phyloP scores from a whole-genome alignment of 164 flowering plant species.

The Platanus orientalis region DNA sequence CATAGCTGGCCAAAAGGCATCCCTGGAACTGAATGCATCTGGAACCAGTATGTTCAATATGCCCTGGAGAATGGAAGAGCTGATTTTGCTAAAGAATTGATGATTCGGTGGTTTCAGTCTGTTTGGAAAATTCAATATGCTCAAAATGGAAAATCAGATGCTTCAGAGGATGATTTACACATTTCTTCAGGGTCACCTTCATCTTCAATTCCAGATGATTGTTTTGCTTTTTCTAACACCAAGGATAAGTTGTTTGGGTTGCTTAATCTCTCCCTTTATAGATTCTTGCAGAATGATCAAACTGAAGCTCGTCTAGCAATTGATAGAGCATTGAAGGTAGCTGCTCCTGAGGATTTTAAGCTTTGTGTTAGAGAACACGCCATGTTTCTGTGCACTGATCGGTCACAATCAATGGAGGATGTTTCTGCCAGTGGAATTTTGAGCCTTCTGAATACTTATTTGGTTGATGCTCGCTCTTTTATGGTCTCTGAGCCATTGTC shows the following conservation, averaged over 20 bases:
- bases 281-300: slow-evolving; percentile 40
- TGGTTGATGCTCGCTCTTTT: slow-evolving; percentile 28
- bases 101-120: slow-evolving; percentile 57
- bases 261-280: slow-evolving; percentile 64
- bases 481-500: slow-evolving; percentile 42
- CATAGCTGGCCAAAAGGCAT: slow-evolving; percentile 53
- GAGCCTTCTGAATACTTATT: slow-evolving; percentile 33
- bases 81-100: slow-evolving; percentile 41
- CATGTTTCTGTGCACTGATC: slow-evolving; percentile 29
- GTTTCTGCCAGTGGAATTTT: slow-evolving; percentile 19
- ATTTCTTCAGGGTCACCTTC: slow-evolving; percentile 15
- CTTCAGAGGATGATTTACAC: slow-evolving; percentile 5
- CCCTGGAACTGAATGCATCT: slow-evolving; percentile 74
- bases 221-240: slow-evolving; percentile 9
- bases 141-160: slow-evolving; percentile 12
- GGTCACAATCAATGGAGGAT: slow-evolving; percentile 24
- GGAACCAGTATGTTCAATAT: slow-evolving; percentile 75
- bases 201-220: slow-evolving; percentile 11
- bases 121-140: slow-evolving; percentile 27
- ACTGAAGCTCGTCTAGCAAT: slow-evolving; percentile 48
- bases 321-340: slow-evolving; percentile 47
- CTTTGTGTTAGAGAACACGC: slow-evolving; percentile 64
- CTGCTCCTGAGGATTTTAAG: slow-evolving; percentile 37
- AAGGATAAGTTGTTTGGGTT: slow-evolving; percentile 53
- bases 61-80: slow-evolving; percentile 45